Evolutionary conservation across 495 filamentous ascomycete species (phyloP).

Genomic region (Tuber indicum): DNA sequence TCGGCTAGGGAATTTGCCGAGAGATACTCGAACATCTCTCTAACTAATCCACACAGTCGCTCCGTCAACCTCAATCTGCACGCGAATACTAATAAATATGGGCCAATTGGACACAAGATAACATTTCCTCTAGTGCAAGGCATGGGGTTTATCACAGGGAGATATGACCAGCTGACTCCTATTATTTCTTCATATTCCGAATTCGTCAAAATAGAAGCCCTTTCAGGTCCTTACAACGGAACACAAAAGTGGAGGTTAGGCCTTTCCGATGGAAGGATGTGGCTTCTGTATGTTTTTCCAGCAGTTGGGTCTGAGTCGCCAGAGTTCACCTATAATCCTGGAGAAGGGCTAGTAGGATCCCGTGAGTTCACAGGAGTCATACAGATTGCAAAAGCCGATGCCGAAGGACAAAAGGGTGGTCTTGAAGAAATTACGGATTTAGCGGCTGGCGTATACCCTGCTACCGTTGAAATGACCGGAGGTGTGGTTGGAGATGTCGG

Average conservation of each 20-base stretch:
- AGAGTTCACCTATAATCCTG: conserved; percentile 47
- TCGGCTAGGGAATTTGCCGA: conserved; percentile 65
- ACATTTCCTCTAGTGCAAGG: conserved; percentile 83
- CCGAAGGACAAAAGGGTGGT: conserved; percentile 49
- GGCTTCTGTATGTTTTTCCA: conserved; percentile 74
- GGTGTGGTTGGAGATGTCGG: conserved; percentile 54
- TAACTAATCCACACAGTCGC: conserved; percentile 66
- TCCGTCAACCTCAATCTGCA: conserved; percentile 54
- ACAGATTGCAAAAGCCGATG: conserved; percentile 54
- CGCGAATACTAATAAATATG: conserved; percentile 45
- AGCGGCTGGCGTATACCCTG: conserved; percentile 67
- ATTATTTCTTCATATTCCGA: conserved; percentile 65
- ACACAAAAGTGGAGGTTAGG: conserved; percentile 71
- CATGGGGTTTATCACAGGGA: conserved; percentile 75
- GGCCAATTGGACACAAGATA: conserved; percentile 45
- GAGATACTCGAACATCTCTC: conserved; percentile 54
- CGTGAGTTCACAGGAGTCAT: conserved; percentile 59
- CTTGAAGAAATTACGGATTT: conserved; percentile 66
- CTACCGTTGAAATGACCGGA: conserved; percentile 57
- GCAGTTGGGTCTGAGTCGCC: conserved; percentile 46
- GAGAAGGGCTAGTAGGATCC: conserved; percentile 14
- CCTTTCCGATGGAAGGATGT: conserved; percentile 65
- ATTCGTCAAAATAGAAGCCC: conserved; percentile 60
- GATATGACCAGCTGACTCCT: conserved; percentile 66
- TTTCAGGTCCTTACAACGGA: conserved; percentile 52